Percentiles rank a stretch among this genome's conserved stretches.
Conservation (phyloP, 2,329 filamentous ascomycete genomes). For the Thielaviopsis populi region DNA sequence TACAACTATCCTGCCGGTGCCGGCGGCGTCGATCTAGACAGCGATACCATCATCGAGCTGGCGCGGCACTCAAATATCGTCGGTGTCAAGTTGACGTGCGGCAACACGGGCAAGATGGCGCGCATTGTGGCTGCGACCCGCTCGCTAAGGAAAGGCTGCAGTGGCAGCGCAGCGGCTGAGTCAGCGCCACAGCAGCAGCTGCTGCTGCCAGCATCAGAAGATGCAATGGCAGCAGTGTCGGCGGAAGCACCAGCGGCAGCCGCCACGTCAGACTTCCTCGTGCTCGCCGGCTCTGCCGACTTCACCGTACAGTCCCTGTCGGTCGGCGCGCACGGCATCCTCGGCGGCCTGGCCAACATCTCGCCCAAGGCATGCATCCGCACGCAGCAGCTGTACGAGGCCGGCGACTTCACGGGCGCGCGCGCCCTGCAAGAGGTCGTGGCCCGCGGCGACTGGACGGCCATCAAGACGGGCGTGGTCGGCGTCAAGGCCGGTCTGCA, state of each 20-base stretch:
- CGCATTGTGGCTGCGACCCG: conserved; percentile 33
- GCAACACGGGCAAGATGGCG: conserved; percentile 46
- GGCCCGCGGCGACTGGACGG: conserved; percentile 32
- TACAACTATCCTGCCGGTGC: conserved; percentile 49
- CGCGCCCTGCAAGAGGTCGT: conserved; percentile 28
- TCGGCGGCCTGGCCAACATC: conserved; percentile 29
- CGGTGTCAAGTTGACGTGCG: conserved; percentile 48
- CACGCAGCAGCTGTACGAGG: conserved; percentile 25
- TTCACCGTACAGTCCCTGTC: conserved; percentile 29
- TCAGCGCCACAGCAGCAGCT: background rate
- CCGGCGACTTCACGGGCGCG: conserved; percentile 24
- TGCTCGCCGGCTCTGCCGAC: conserved; percentile 31
- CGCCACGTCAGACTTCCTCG: conserved; percentile 24
- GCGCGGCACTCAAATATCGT: conserved; percentile 42
- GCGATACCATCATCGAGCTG: conserved; percentile 39
- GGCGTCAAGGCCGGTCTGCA: conserved; percentile 34
- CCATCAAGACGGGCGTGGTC: conserved; percentile 34
- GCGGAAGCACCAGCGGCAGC: no score
- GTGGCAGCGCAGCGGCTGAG: background rate
- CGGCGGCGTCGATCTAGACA: conserved; percentile 41
- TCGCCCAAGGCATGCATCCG: conserved; percentile 25
- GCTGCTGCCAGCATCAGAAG: background rate
- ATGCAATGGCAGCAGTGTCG: no score
- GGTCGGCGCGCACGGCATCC: conserved; percentile 28
- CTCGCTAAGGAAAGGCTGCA: background rate